Evolutionary conservation across 2,329 filamentous ascomycete species (phyloP), one percentile per base, ranked within the genome.

Genomic region (Trichoderma polysporum): DNA sequence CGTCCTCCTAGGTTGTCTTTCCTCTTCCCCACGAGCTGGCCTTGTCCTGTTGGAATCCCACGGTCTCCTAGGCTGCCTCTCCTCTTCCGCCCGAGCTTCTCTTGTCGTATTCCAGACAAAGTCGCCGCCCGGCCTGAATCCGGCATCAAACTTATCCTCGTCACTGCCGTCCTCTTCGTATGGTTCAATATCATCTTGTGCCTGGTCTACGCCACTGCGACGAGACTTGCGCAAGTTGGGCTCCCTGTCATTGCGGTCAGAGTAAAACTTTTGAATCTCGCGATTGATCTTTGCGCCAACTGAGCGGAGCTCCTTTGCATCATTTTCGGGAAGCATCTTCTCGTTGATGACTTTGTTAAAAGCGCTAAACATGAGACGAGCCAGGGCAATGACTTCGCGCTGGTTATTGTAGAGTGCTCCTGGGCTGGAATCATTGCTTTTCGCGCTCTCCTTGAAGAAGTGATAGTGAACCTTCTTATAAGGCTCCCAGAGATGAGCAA

Each of bases 401-500:
- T 78, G 74, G 45, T 75, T 68, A 4, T 79, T 80, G 68, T 79
- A 78, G 8, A 73, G 50, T n/a, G 70, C 66, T 31, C 66, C 70
- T 6, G 47, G 25, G 22, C 25, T 39, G 22, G 27, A 17, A 15
- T 60, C 50, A 39, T 74, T 68, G n/a, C 71, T 71, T n/a, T 70
- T 70, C 10, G 71, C 67, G 8, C 73, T 69, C 4, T 69, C 61
- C 17, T 77, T 74, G 68, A 79, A 79, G 70, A 74, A 76, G 41
- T 78, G 77, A 61, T 79, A 77, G 47, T 79, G 74, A 9, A 80
- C 71, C 19, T 74, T 74, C 66, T 76, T 78, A 72, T 85, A 82
- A 3, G 84, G 83, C 22, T 79, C 76, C 81, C 83, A 86, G 33
- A 89, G 76, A 19, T 79, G 79, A 17, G 81, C 76, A 22, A 89